Evolutionary conservation across 352 stramenopile species (phyloP).

Genomic region (Pythium chondricola): DNA sequence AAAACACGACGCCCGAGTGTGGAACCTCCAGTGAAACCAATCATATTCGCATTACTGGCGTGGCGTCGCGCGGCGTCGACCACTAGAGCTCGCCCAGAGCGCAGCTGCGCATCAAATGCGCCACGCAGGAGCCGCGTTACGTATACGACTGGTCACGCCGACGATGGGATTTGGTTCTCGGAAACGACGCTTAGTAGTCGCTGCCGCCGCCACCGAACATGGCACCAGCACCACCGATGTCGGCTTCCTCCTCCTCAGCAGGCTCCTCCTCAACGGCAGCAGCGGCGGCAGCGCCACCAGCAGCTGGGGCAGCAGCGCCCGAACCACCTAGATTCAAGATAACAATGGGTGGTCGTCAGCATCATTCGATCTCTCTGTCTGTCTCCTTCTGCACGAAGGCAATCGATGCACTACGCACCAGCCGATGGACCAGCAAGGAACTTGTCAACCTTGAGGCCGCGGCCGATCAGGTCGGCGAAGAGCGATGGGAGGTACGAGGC

Average conservation of each 20-base stretch:
- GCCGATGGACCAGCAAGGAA: constrained; percentile 84
- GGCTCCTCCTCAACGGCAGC: constrained; percentile 54
- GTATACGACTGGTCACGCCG: too few relatives aligned
- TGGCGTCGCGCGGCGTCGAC: constrained; percentile 14
- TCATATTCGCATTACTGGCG: constrained; percentile 67
- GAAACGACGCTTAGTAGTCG: constrained; percentile 67
- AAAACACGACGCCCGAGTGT: neutral
- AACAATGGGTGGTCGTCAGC: too few relatives aligned
- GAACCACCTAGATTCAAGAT: too few relatives aligned
- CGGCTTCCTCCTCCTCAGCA: constrained; percentile 84
- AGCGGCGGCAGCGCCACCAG: constrained; percentile 33
- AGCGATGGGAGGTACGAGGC: constrained; percentile 71
- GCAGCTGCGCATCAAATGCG: neutral
- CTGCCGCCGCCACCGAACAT: constrained; percentile 81
- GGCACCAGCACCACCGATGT: constrained; percentile 68
- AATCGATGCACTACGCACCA: constrained; percentile 37
- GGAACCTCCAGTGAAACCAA: constrained; percentile 55
- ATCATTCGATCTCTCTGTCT: neutral
- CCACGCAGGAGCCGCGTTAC: too few relatives aligned
- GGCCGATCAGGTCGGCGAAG: constrained; percentile 77
- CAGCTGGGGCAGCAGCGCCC: constrained; percentile 40
- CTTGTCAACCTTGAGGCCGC: constrained; percentile 82
- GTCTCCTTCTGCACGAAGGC: neutral
- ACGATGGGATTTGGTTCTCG: too few relatives aligned
- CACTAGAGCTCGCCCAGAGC: neutral